Percentiles rank a stretch among this genome's conserved stretches.
Evolutionary conservation across 2,329 filamentous ascomycete genomes (phyloP).

Genomic region (Ceratocystis lukuohia): DNA sequence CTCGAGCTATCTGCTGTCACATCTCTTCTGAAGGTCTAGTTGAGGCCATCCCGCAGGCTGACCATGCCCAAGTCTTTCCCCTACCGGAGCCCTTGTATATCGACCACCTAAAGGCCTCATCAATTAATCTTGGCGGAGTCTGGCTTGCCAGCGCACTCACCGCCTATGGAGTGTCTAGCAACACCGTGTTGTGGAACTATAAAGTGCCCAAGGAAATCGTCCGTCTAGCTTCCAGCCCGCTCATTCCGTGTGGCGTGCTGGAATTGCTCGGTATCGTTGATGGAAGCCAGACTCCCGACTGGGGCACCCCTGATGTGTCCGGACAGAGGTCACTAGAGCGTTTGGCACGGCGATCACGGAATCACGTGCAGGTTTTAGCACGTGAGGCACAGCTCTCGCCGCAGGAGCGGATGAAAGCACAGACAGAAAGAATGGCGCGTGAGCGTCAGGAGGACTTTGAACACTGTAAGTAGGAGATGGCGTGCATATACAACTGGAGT

Average conservation of each 20-base stretch:
- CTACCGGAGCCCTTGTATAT: constrained; percentile 32
- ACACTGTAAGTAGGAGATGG: constrained; percentile 29
- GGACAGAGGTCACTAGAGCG: constrained; percentile 28
- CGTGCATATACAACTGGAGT: neutral
- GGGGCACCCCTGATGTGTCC: constrained; percentile 34
- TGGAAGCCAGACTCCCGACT: constrained; percentile 40
- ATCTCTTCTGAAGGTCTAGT: constrained; percentile 36
- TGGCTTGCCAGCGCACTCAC: constrained; percentile 47
- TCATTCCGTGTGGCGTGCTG: constrained; percentile 45
- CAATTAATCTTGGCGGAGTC: constrained; percentile 29
- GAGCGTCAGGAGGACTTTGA: constrained; percentile 34
- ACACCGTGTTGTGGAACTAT: constrained; percentile 48
- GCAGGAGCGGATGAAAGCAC: constrained; percentile 31
- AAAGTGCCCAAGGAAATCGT: constrained; percentile 41
- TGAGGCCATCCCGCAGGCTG: constrained; percentile 32
- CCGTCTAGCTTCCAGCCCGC: constrained; percentile 37
- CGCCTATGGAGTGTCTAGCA: constrained; percentile 39
- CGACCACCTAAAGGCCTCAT: constrained; percentile 33
- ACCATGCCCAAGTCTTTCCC: constrained; percentile 23
- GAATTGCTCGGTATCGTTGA: constrained; percentile 40
- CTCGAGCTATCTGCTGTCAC: constrained; percentile 33
- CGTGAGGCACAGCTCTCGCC: constrained; percentile 34
- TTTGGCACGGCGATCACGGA: constrained; percentile 28
- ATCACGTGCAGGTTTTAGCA: constrained; percentile 31
- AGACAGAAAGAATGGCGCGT: constrained; percentile 30